Evolutionary conservation across 345 rosid species (phyloP).

Genomic region (Psidium friedrichsthalianum): DNA sequence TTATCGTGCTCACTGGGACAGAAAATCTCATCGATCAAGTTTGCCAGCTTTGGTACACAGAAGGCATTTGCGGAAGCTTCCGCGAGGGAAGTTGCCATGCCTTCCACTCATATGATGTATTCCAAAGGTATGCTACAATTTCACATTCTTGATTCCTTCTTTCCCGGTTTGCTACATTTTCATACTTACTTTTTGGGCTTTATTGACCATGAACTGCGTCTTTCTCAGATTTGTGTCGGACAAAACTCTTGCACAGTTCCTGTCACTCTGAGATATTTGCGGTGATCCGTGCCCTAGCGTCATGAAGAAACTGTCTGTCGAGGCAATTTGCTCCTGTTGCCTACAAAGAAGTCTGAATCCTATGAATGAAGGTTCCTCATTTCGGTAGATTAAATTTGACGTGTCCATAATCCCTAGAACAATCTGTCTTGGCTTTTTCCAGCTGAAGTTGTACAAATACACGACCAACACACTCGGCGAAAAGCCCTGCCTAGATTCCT

Average conservation of each 20-base stretch:
- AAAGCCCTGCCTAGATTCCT: conserved; percentile 16
- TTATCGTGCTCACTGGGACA: conserved; percentile 73
- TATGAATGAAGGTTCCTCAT: background rate
- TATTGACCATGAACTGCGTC: background rate
- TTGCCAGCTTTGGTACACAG: conserved; percentile 93
- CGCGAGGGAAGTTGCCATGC: conserved; percentile 84
- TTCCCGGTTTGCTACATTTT: background rate
- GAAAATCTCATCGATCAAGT: conserved; percentile 67
- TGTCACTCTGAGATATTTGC: conserved; percentile 82
- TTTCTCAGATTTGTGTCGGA: conserved; percentile 74
- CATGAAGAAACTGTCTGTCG: conserved; percentile 93
- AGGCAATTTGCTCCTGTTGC: conserved; percentile 64
- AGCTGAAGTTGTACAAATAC: conserved; percentile 79
- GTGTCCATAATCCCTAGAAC: conserved; percentile 2
- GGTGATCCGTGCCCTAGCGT: conserved; percentile 90
- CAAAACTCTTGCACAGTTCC: conserved; percentile 85
- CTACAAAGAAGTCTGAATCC: background rate
- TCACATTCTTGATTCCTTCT: background rate
- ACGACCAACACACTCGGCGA: conserved; percentile 38
- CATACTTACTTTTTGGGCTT: background rate
- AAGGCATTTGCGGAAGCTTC: conserved; percentile 87
- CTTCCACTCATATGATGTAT: conserved; percentile 85
- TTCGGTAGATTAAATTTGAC: background rate
- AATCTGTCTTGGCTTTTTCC: conserved; percentile 18
- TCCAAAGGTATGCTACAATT: conserved; percentile 47